Evolutionary conservation across 176 grass and related monocot species (phyloP).

Genomic region (Alloteropsis semialata): DNA sequence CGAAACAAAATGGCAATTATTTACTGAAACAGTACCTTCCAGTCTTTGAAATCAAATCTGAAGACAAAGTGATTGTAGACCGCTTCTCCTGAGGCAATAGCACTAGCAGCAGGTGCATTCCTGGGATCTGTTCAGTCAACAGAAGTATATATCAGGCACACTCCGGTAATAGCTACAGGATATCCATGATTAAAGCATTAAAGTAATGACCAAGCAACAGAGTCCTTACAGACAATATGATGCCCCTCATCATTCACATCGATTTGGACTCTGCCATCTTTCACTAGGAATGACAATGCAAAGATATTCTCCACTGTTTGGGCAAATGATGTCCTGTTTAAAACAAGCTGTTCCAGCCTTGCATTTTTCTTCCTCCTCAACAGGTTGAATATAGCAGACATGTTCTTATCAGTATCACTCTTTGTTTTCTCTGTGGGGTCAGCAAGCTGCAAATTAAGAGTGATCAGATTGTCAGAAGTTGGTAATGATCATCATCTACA

Average conservation of each 20-base stretch:
- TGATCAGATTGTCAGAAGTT: not conserved
- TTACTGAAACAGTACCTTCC: constrained; percentile 57
- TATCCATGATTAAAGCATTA: not conserved
- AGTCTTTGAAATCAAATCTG: constrained; percentile 81
- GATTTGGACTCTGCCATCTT: constrained; percentile 84
- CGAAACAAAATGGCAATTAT: not conserved
- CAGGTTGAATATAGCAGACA: constrained; percentile 68
- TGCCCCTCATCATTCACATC: constrained; percentile 47
- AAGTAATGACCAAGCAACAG: not conserved
- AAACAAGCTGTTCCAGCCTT: constrained; percentile 68
- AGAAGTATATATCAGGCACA: not conserved
- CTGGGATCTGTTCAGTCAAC: constrained; percentile 51
- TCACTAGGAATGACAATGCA: constrained; percentile 86
- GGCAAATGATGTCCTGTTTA: constrained; percentile 77
- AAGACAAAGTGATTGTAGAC: constrained; percentile 79
- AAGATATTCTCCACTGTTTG: constrained; percentile 93
- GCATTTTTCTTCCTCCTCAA: constrained; percentile 69
- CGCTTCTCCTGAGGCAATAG: constrained; percentile 52
- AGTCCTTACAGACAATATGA: constrained; percentile 72
- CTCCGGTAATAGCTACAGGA: not conserved
- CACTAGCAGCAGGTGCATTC: constrained; percentile 66
- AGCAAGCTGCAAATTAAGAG: constrained; percentile 52
- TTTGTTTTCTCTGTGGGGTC: constrained; percentile 50
- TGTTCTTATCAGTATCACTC: constrained; percentile 74
- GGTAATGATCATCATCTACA: not conserved